Percentiles rank a stretch among this genome's conserved stretches.
Conservation (phyloP, 2,329 filamentous ascomycete genomes). For the Aureobasidium zeae region DNA sequence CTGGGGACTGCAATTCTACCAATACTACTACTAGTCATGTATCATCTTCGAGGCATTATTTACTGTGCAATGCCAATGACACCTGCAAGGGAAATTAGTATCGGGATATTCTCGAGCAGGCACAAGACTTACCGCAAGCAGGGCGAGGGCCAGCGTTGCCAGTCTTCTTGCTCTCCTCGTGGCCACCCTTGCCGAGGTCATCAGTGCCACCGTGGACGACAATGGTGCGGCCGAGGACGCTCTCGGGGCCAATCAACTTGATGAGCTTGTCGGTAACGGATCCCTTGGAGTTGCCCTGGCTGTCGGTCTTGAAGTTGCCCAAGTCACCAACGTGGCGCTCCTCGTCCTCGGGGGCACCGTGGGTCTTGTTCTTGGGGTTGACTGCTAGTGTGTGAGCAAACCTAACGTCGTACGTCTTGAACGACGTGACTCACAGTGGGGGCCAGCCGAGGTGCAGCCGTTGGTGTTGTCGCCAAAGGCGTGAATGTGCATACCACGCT, state of each 20-base stretch:
- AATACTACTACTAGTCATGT: conserved; percentile 7
- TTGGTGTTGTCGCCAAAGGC: conserved; percentile 99
- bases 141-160: conserved; percentile 90
- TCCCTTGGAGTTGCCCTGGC: conserved; percentile 80
- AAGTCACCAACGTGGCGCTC: conserved; percentile 93
- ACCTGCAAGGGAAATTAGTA: conserved; percentile 17
- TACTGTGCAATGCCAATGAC: conserved; percentile 32
- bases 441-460: conserved; percentile 95
- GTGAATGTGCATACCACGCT: conserved; percentile 98
- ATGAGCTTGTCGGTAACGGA: conserved; percentile 69
- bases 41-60: conserved; percentile 1
- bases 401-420: not conserved
- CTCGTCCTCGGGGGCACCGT: conserved; percentile 76
- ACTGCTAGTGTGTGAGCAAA: conserved; percentile 46
- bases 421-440: conserved; percentile 66
- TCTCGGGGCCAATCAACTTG: conserved; percentile 94
- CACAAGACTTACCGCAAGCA: conserved; percentile 66
- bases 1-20: not conserved
- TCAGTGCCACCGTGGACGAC: conserved; percentile 94
- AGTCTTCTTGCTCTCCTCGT: conserved; percentile 96
- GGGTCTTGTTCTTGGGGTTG: conserved; percentile 89
- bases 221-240: conserved; percentile 89
- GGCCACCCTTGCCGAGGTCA: conserved; percentile 84
- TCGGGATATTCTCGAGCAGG: not conserved
- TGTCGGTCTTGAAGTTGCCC: conserved; percentile 94